Conservation (phyloP, 2,329 filamentous ascomycete genomes). For the Lecanosticta acicola region DNA sequence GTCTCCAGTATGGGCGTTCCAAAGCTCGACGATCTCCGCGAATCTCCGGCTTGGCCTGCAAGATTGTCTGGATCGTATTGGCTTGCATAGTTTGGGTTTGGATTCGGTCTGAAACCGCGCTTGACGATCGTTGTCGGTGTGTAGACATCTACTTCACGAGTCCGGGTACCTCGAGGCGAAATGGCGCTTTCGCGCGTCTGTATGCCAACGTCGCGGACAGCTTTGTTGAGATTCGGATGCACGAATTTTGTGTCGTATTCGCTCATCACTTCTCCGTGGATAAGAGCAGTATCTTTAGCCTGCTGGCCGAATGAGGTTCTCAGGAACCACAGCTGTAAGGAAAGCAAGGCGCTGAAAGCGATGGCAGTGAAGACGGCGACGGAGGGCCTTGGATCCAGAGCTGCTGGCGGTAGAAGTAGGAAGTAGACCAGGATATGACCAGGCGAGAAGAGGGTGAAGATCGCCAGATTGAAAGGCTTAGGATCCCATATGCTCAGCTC, state of each 20-base stretch:
- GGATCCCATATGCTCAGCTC: conserved; percentile 93
- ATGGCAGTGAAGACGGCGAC: conserved; percentile 79
- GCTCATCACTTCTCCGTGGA: conserved; percentile 86
- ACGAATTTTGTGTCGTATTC: conserved; percentile 97
- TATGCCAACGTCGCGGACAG: conserved; percentile 71
- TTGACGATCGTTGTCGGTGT: conserved; percentile 61
- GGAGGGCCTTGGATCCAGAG: conserved; percentile 73
- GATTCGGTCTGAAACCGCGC: conserved; percentile 71
- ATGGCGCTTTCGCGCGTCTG: conserved; percentile 56
- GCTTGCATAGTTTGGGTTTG: conserved; percentile 72
- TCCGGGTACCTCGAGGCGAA: conserved; percentile 27
- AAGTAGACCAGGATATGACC: conserved; percentile 88
- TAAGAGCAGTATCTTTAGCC: conserved; percentile 72
- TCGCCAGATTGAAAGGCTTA: conserved; percentile 69
- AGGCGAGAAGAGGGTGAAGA: conserved; percentile 89
- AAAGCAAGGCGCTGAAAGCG: conserved; percentile 68
- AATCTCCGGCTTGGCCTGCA: conserved; percentile 15
- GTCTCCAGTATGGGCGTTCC: conserved; percentile 13
- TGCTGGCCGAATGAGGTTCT: conserved; percentile 74
- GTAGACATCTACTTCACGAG: conserved; percentile 54
- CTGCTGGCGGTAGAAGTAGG: conserved; percentile 73
- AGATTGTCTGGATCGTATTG: conserved; percentile 59
- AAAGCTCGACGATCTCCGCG: conserved; percentile 20
- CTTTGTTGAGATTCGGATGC: conserved; percentile 76
- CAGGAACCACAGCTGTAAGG: conserved; percentile 68